Conservation (phyloP, 2,329 filamentous ascomycete species). For the Talaromyces sp. region DNA sequence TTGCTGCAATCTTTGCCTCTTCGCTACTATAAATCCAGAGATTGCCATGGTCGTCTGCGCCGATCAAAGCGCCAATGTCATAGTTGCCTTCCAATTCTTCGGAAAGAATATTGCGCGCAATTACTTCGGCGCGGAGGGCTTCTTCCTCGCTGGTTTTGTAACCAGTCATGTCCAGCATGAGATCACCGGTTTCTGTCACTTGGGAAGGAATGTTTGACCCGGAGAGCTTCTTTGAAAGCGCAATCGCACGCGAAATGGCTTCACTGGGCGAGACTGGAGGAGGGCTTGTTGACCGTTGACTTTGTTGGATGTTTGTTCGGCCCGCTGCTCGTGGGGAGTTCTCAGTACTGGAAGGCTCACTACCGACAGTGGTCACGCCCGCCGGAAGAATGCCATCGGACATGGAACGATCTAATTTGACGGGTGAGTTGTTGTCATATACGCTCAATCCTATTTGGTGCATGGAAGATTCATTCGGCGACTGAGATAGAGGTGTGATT, state of each 20-base stretch:
- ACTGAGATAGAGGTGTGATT: conserved; percentile 35
- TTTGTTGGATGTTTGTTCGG: conserved; percentile 11
- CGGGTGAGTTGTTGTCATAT: conserved; percentile 29
- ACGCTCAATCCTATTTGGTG: conserved; percentile 21
- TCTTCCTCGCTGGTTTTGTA: conserved; percentile 95
- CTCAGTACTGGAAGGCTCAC: conserved; percentile 2
- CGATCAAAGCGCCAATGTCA: conserved; percentile 91
- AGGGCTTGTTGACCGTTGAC: conserved; percentile 63
- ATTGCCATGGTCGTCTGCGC: conserved; percentile 90
- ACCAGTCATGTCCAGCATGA: conserved; percentile 97
- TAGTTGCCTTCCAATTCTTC: conserved; percentile 93
- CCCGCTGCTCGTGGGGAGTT: conserved; percentile 9
- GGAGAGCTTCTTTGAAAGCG: conserved; percentile 79
- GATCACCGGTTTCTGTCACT: conserved; percentile 85
- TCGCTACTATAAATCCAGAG: conserved; percentile 99
- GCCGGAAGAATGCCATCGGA: conserved; percentile 51
- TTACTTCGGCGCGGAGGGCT: conserved; percentile 82
- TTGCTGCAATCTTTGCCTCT: conserved; percentile 85
- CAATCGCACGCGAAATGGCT: conserved; percentile 75
- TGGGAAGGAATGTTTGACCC: conserved; percentile 87
- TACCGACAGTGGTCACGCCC: conserved; percentile 4
- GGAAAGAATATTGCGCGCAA: conserved; percentile 84
- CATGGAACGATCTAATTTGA: conserved; percentile 41
- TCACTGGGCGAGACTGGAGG: conserved; percentile 66
- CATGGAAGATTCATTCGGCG: conserved; percentile 26